Evolutionary conservation across 441 rosid genomes (phyloP), one percentile per base, ranked within the genome.

Genomic region (Raphanus hybrid): DNA sequence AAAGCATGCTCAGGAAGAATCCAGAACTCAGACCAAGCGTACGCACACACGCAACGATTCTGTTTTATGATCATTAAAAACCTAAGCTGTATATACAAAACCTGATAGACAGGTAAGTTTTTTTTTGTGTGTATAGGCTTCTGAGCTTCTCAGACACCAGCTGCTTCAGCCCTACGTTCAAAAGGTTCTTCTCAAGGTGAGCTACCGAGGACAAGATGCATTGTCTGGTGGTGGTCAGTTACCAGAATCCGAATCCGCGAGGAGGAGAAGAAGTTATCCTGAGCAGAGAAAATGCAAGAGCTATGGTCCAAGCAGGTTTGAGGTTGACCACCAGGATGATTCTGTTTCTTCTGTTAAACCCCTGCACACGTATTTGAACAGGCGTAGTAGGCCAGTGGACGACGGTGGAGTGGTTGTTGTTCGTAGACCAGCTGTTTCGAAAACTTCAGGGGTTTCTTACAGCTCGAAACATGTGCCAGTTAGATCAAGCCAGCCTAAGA

Each of bases 1-100:
- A 91, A 82, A 94, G 91, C 91, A 92, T 92, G 98, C 92, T 94
- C 86, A 92, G 97, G 86, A 94, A 92, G 86, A 92, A 92, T 80
- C 97, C 98, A 16, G 97, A 94, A 82, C 91, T 94, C 50, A 83
- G 97, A 82, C 97, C 98, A 81, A 87, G 87, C 84, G 98, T 94
- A 92, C 55, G 94, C 68, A 41, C 84, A 97, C 92, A 92, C 55
- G 94, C 68, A 41, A 71, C 32, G 5, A 82, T 73, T 82, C 77
- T 70, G 26, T 9, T 26, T 64, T 23, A 15, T 45, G 35, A 50
- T 50, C 67, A 64, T 41, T 39, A 16, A 48, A 50, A 14, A 52
- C 57, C 18, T 41, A 1, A 39, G 41, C 58, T 59, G 60, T 60
- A 5, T 4, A 15, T 23, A 23, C 26, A 26, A 63, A 52, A 64